Evolutionary conservation across 108 stramenopile species (phyloP).

Genomic region (Skeletonema costatum): DNA sequence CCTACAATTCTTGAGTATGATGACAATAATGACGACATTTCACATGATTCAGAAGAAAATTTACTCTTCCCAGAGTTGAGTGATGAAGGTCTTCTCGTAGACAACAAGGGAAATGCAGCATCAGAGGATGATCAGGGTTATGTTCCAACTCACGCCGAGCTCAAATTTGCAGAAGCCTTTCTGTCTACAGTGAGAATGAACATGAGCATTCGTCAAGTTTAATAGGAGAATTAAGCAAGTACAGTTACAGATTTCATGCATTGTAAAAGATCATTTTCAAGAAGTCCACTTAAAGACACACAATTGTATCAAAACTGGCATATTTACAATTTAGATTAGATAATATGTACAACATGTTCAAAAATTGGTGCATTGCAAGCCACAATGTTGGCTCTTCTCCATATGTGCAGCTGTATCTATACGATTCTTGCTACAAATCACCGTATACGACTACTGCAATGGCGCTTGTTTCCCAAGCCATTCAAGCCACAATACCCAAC

Average conservation of each 20-base stretch:
- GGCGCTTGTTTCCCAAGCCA: background rate
- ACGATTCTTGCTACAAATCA: background rate
- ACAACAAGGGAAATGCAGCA: slow-evolving; percentile 12
- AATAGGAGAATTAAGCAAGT: background rate
- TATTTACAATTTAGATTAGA: background rate
- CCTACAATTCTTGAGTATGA: slow-evolving; percentile 44
- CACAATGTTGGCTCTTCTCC: background rate
- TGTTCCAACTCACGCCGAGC: slow-evolving; percentile 5
- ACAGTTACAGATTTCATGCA: background rate
- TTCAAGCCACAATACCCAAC: background rate
- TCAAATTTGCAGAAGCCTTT: slow-evolving; percentile 37
- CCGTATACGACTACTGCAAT: background rate
- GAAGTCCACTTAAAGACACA: too few species aligned
- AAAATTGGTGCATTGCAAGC: background rate
- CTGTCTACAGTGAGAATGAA: slow-evolving; percentile 49
- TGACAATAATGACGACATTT: background rate
- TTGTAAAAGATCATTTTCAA: too few species aligned
- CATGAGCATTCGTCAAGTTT: slow-evolving; percentile 46
- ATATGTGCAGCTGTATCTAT: background rate
- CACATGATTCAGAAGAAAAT: background rate
- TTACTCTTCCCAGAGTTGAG: slow-evolving; percentile 32
- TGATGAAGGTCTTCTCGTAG: slow-evolving; percentile 9
- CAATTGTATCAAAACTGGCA: background rate
- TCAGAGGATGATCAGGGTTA: background rate
- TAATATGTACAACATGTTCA: background rate